Percentiles rank a stretch among this genome's conserved stretches.
phyloP scores from a whole-genome alignment of 225 moss, liverwort and hornwort species.

The Asterella californica region DNA sequence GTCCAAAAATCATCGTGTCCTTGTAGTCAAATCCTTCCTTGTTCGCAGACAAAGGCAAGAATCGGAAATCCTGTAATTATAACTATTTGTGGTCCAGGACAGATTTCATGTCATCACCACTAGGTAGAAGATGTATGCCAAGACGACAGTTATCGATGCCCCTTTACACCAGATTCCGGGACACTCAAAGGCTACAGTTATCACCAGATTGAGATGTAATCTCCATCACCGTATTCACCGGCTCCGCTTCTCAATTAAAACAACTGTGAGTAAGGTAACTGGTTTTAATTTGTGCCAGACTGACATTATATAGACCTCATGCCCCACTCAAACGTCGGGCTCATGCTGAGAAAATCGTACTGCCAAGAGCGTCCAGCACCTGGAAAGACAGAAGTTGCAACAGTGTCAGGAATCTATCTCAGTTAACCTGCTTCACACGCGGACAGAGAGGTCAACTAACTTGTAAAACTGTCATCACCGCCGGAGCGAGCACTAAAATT shows the following conservation, averaged over 20 bases:
- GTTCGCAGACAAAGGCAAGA: background rate
- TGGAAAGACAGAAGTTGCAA: background rate
- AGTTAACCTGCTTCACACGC: no score
- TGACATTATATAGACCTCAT: no score
- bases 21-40: background rate
- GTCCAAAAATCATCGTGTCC: slow-evolving; percentile 22
- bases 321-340: no score
- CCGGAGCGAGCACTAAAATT: background rate
- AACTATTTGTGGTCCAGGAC: background rate
- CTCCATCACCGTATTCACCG: background rate
- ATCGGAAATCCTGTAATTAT: background rate
- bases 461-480: background rate
- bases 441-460: background rate
- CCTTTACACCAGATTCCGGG: background rate
- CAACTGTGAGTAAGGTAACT: no score
- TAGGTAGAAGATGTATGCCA: background rate
- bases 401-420: no score
- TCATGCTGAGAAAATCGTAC: no score
- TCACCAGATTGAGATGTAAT: background rate
- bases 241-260: background rate
- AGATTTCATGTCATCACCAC: background rate
- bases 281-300: no score
- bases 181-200: no score
- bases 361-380: background rate
- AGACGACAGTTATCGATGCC: background rate